These are phyloP conservation scores for Phytopythium aichiense DNA, from an alignment of 352 stramenopile genomes.

Conservation along the genomic window DNA sequence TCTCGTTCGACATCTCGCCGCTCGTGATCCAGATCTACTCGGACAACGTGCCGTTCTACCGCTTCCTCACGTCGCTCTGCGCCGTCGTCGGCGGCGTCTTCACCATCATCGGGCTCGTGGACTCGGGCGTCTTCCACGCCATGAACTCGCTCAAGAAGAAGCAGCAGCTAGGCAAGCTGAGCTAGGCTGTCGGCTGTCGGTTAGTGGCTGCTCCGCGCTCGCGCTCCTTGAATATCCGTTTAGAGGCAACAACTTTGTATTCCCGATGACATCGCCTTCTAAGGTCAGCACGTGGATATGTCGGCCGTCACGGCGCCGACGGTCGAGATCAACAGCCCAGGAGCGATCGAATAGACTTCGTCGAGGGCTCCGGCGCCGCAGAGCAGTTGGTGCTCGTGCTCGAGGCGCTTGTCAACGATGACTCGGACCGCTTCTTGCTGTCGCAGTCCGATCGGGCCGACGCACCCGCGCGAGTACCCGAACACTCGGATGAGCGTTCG, in stretches of 20 bases:
- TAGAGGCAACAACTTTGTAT: not conserved
- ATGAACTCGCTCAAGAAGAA: constrained; percentile 87
- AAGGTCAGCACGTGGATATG: constrained; percentile 11
- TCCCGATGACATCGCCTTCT: not conserved
- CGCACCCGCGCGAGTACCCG: constrained; percentile 53
- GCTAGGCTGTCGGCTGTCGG: constrained; percentile 14
- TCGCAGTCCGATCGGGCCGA: constrained; percentile 59
- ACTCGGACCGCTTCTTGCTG: constrained; percentile 41
- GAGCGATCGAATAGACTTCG: constrained; percentile 47
- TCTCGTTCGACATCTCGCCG: constrained; percentile 81
- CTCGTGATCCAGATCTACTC: constrained; percentile 66
- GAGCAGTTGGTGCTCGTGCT: constrained; percentile 27
- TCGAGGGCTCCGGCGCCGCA: constrained; percentile 43
- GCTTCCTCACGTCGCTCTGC: constrained; percentile 80
- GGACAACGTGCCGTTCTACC: constrained; percentile 77
- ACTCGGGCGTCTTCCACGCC: constrained; percentile 74
- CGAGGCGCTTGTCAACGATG: constrained; percentile 38
- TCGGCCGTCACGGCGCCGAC: constrained; percentile 9
- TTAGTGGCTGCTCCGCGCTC: not conserved
- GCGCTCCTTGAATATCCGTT: not conserved
- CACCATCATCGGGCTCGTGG: constrained; percentile 80
- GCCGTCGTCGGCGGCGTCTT: constrained; percentile 82
- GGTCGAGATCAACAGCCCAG: constrained; percentile 10
- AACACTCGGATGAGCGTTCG: constrained; percentile 63
- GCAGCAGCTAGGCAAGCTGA: constrained; percentile 74